A percentile compares a stretch with the other conserved stretches of the same genome.
Conservation (phyloP, 2,329 filamentous ascomycete genomes). For the Hypoxylon sp. region DNA sequence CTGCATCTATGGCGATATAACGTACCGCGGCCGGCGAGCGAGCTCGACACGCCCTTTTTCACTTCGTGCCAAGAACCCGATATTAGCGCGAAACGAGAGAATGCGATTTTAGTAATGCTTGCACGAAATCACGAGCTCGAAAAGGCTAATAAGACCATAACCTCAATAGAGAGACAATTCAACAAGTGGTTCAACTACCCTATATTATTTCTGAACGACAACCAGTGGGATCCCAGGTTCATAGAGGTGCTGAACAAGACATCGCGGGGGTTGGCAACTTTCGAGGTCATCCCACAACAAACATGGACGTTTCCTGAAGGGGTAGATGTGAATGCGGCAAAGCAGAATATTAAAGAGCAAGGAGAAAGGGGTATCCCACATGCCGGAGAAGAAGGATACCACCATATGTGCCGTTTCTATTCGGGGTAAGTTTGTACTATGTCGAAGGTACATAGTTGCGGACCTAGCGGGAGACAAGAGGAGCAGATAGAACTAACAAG, state of each 20-base stretch:
- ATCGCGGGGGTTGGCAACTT: slow-evolving; percentile 57
- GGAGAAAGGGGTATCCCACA: slow-evolving; percentile 56
- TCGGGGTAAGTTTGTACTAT: slow-evolving; percentile 57
- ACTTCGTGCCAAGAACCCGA: slow-evolving; percentile 59
- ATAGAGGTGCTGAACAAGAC: slow-evolving; percentile 57
- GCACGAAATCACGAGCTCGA: slow-evolving; percentile 62
- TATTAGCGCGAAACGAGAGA: slow-evolving; percentile 57
- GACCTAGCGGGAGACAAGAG: background rate
- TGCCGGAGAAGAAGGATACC: slow-evolving; percentile 59
- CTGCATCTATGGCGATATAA: slow-evolving; percentile 56
- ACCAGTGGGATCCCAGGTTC: slow-evolving; percentile 60
- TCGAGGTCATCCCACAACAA: slow-evolving; percentile 59
- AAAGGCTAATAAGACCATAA: slow-evolving; percentile 59
- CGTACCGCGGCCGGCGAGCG: slow-evolving; percentile 55
- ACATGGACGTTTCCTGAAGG: slow-evolving; percentile 61
- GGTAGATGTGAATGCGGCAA: slow-evolving; percentile 53
- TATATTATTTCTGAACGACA: slow-evolving; percentile 64
- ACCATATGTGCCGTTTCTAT: slow-evolving; percentile 62
- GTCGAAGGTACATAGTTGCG: slow-evolving; percentile 1
- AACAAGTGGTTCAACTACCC: slow-evolving; percentile 65
- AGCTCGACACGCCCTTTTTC: slow-evolving; percentile 60
- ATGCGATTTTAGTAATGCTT: slow-evolving; percentile 63
- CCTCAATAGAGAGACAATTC: slow-evolving; percentile 61
- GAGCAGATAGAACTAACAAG: slow-evolving; percentile 23
- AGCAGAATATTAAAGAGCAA: slow-evolving; percentile 55